Evolutionary conservation across 1,284 basidiomycete genomes (phyloP).

Genomic region (Meira miltonrushii): DNA sequence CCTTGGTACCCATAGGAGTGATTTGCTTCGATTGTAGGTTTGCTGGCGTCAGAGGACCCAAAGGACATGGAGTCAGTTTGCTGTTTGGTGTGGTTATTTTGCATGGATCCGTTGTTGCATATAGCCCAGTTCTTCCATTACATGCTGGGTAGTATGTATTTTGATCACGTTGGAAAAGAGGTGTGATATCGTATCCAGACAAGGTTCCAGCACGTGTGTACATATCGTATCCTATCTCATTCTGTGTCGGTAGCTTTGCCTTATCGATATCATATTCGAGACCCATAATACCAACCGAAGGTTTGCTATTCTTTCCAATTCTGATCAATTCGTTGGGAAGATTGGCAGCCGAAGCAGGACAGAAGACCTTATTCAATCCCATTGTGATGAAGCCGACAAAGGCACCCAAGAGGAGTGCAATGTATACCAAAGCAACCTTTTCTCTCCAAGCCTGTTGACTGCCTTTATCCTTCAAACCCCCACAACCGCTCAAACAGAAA

Average conservation of each 20-base stretch:
- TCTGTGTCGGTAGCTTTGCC: slow-evolving; percentile 57
- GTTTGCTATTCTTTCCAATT: slow-evolving; percentile 31
- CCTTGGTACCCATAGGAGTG: slow-evolving; percentile 21
- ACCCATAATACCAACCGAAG: slow-evolving; percentile 73
- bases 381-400: slow-evolving; percentile 87
- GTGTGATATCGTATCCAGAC: slow-evolving; percentile 81
- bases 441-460: slow-evolving; percentile 52
- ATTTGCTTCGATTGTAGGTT: slow-evolving; percentile 25
- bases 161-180: slow-evolving; percentile 60
- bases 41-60: slow-evolving; percentile 47
- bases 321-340: slow-evolving; percentile 10
- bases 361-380: slow-evolving; percentile 85
- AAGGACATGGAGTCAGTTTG: slow-evolving; percentile 58
- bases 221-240: slow-evolving; percentile 61
- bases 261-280: slow-evolving; percentile 69
- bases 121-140: slow-evolving; percentile 55
- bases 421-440: slow-evolving; percentile 44
- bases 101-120: slow-evolving; percentile 73
- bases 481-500: slow-evolving; percentile 52
- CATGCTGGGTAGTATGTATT: slow-evolving; percentile 58
- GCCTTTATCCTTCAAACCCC: slow-evolving; percentile 29
- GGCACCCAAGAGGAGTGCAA: slow-evolving; percentile 62
- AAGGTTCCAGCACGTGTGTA: slow-evolving; percentile 57
- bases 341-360: slow-evolving; percentile 60
- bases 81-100: slow-evolving; percentile 30